Evolutionary conservation across 2,329 filamentous ascomycete genomes (phyloP).

Genomic region (Colletotrichum sp.): DNA sequence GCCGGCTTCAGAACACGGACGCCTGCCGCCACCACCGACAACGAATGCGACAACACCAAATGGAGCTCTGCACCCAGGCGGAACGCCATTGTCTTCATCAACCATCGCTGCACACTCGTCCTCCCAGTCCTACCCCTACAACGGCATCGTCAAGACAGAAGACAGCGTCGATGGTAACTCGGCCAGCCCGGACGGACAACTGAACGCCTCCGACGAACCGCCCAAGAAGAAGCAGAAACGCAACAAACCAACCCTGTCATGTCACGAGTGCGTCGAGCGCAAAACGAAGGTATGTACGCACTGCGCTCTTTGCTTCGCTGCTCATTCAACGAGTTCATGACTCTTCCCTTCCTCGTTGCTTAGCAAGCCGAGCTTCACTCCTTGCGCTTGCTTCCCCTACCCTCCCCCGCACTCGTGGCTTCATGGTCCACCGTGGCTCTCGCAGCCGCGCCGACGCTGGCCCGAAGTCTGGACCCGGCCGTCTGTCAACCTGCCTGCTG

Average conservation of each 20-base stretch:
- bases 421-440: background rate
- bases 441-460: background rate
- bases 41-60: background rate
- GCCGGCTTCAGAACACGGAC: slow-evolving; percentile 6
- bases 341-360: background rate
- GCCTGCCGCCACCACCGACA: background rate
- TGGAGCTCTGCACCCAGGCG: background rate
- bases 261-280: slow-evolving; percentile 79
- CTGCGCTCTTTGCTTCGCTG: background rate
- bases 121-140: background rate
- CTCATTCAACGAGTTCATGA: background rate
- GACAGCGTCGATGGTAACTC: slow-evolving; percentile 2
- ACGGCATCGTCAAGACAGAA: slow-evolving; percentile 5
- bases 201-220: slow-evolving; percentile 33
- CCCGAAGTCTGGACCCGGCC: background rate
- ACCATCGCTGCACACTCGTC: background rate
- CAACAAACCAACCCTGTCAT: slow-evolving; percentile 83
- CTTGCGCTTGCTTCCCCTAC: background rate
- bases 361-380: background rate
- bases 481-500: background rate
- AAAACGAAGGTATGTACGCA: slow-evolving; percentile 73
- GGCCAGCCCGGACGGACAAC: slow-evolving; percentile 2
- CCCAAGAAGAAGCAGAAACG: slow-evolving; percentile 78
- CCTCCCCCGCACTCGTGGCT: background rate
- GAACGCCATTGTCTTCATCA: background rate